Evolutionary conservation across 305 asterid species (phyloP), one percentile per base, ranked within the genome.

Genomic region (Petunia hybrid): DNA sequence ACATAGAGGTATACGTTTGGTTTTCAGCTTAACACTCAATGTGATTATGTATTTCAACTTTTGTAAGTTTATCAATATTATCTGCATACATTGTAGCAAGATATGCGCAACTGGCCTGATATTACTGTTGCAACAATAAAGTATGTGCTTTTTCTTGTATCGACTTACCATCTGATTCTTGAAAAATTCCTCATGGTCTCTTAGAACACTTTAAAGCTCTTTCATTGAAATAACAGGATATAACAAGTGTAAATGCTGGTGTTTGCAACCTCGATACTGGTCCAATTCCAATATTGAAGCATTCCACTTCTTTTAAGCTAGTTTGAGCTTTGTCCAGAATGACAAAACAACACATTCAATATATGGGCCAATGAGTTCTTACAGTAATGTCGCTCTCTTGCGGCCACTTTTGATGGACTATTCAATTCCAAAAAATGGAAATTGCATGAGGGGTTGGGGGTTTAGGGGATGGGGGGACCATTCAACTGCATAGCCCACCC

Each of bases 291-390:
- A 71, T 35, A 39, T 35, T 35, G 3, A 12, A 71, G 1, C 9
- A 31, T 70, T 3, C 61, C 6, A 31, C 77, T 46, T 71, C 31
- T 71, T 3, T 6, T n/a, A 71, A 22, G 61, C 2, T 8, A 9
- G 42, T 55, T 46, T 12, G 16, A 71, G 22, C 7, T 46, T 71
- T 71, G 35, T 71, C 62, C 48, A 48, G 22, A 46, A 71, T 51
- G 10, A 46, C 60, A 4, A 2, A 46, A 70, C 77, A 46, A 1
- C 12, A 1, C 12, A 31, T 22, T 70, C 31, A 31, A 22, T 70
- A 46, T 70, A 12, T 70, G 63, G 78, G 45, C 78, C 7, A 3
- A 48, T 35, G 22, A 71, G 13, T 13, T 48, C 78, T 71, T 71
- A 60, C 5, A 69, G 4, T 69, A 69, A 69, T 42, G 40, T 43